Base-by-base conservation (phyloP, 163 green algal species). In the Trebouxiophyceae sp. region DNA sequence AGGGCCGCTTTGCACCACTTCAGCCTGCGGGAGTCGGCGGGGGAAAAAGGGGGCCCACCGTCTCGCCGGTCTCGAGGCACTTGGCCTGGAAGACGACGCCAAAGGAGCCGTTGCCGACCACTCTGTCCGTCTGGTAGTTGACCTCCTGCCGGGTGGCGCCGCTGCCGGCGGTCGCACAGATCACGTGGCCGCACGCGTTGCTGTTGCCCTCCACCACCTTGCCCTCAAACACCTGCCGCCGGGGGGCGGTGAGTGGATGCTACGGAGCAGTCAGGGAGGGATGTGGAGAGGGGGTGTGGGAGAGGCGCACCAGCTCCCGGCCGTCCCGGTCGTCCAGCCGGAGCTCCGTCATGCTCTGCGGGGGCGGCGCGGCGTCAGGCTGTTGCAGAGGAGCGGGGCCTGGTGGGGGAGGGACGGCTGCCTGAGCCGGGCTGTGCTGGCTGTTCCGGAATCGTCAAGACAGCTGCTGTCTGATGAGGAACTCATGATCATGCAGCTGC, bases 41-140 rank as follows among this genome's bases (percentile, higher is more conserved):
- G n/a, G n/a, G n/a, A n/a, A 50, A n/a, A 24, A 59, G 12, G 24
- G 61, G 30, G 44, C 82, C 45, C 68, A 95, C 89, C 80, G 81
- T 90, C 66, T 96, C 86, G 27, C 86, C 82, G 23, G 89, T 96
- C 81, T 98, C 94, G 32, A 97, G 55, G 81, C 93, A 98, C n/a
- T 79, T 92, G 4, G 95, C 95, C 75, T 97, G 85, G 69, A 93
- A 97, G 8, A 99, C 95, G 3, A 98, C 92, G 6, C 95, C 95
- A 72, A 99, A 99, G 7, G 87, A 97, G 3, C 95, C 95, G 63
- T 97, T 98, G 32, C 95, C 95, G 1, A 98, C 94, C 1, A 99
- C 82, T 6, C 88, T 80, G 69, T 96, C 84, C 5, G 93, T 95
- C 1, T 78, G 76, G 76, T 97, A 99, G 62, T 84, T 81, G 39